Base-by-base conservation (phyloP, 2,329 filamentous ascomycete species). In the Arthrobotrys sinensis region DNA sequence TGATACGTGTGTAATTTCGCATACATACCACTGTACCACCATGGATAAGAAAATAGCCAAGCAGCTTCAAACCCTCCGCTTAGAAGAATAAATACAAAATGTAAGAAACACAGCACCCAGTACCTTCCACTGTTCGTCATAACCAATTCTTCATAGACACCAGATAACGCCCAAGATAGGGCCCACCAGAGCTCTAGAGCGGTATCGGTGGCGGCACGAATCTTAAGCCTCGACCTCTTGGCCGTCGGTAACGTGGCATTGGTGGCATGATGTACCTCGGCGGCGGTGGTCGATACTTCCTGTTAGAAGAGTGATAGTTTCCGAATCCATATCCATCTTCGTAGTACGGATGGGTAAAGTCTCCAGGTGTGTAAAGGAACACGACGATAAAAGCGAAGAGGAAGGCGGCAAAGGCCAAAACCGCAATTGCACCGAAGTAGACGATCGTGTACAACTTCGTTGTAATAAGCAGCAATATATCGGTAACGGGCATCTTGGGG, bases 301-400 rank as follows among this genome's bases (percentile, higher is more conserved):
- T 16, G 1, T 24, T 40, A 10, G 46, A 3, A 3, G 21, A 12
- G 28, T 72, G 53, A 10, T 55, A 19, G 34, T 52, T 46, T 19
- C 67, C 62, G 19, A 55, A 67, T 14, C 38, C 53, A 0, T 24
- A 24, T 1, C 36, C 50, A 3, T 19, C 45, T 14, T 78, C 60
- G 52, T 78, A 72, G 32, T 78, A 69, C 6, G 67, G 67, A 19
- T 78, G 66, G 0, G 7, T 43, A 62, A 68, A 78, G 5, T 72
- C 62, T 3, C 62, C 50, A 2, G 75, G 75, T 10, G 75, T 78
- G 3, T 63, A n/a, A 24, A 78, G 68, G 53, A 78, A 78, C 21
- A 72, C 19, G 11, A 78, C 4, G 4, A 69, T 53, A 52, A 72
- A 55, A 4, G 53, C 32, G 2, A 43, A 24, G n/a, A 57, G 7